Base-by-base conservation (phyloP, 78 protist genomes). In the Polysphondylium violaceum region DNA sequence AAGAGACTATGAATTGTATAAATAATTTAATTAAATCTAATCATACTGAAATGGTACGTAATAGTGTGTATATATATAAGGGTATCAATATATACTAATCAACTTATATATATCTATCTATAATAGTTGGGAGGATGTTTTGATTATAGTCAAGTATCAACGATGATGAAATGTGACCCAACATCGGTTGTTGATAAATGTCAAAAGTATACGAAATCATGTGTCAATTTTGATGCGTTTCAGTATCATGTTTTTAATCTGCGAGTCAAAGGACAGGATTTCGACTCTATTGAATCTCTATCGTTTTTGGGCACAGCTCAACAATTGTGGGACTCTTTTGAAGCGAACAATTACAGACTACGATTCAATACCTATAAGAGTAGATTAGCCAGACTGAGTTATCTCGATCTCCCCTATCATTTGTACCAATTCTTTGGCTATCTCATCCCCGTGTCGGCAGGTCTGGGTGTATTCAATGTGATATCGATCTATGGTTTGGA, bases 281-380 rank as follows among this genome's bases (percentile, higher is more conserved):
- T 40, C 14, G 40, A 64, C 12, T 27, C 40, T 29, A 6, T 33
- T 38, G 89, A 81, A 41, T 23, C n/a, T 56, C 25, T 81, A 21
- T 2, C 50, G 27, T 81, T 81, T 56, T 11, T 81, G 21, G 89
- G 89, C 23, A 81, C 89, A 7, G 78, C 89, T 31, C 78, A 81
- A 68, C 72, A 81, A 55, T 33, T 81, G 8, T 81, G 89, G 89
- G 77, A 81, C 19, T 81, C 89, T 25, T 81, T 64, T 78, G n/a
- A 78, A 21, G 88, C 65, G 35, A 23, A 11, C 1, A 33, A 11
- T n/a, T 31, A 55, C 5, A 56, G 29, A 78, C 76, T 65, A 56
- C 11, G 68, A 51, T 44, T 73, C 5, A 67, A 56, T 68, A 68
- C 65, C 41, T 81, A 81, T 56, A 71, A 56, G 27, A 27, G 71